Conservation (phyloP, 768 basidiomycete species). For the Boletus reticuloceps region DNA sequence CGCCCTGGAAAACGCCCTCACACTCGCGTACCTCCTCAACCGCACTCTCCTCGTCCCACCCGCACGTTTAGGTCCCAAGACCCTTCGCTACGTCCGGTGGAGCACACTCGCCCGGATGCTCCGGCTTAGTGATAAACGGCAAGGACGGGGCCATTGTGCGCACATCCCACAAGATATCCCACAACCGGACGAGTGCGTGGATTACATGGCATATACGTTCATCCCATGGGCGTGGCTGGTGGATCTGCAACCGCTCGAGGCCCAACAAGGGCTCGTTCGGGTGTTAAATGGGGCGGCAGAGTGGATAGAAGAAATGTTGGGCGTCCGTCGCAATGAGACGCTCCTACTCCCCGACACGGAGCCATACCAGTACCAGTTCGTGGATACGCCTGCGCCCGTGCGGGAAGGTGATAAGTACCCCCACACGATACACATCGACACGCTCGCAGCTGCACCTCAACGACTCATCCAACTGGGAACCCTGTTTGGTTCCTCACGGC, state of each 20-base stretch:
- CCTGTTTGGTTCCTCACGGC: conserved; percentile 72
- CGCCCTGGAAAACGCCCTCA: conserved; percentile 79
- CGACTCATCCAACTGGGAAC: conserved; percentile 70
- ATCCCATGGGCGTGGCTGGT: conserved; percentile 73
- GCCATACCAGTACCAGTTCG: conserved; percentile 48
- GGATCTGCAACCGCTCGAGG: conserved; percentile 42
- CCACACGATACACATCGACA: conserved; percentile 2
- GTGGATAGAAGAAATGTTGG: conserved; percentile 18
- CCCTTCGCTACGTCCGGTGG: conserved; percentile 59
- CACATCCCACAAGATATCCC: conserved; percentile 32
- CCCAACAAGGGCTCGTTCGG: conserved; percentile 43
- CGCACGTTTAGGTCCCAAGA: conserved; percentile 58
- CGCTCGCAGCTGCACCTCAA: conserved; percentile 22
- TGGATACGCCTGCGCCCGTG: conserved; percentile 12
- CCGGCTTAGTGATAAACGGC: conserved; percentile 45
- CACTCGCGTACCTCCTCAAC: conserved; percentile 66
- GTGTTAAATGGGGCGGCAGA: conserved; percentile 48
- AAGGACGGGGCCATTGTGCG: conserved; percentile 52
- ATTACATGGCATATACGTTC: conserved; percentile 58
- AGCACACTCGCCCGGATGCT: conserved; percentile 45
- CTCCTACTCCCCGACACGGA: conserved; percentile 49
- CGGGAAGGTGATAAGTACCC: conserved; percentile 13
- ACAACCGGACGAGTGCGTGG: conserved; percentile 54
- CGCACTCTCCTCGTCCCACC: conserved; percentile 82
- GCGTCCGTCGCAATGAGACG: conserved; percentile 38